Conservation (phyloP, 805 yeast genomes). For the Candida railenensis region DNA sequence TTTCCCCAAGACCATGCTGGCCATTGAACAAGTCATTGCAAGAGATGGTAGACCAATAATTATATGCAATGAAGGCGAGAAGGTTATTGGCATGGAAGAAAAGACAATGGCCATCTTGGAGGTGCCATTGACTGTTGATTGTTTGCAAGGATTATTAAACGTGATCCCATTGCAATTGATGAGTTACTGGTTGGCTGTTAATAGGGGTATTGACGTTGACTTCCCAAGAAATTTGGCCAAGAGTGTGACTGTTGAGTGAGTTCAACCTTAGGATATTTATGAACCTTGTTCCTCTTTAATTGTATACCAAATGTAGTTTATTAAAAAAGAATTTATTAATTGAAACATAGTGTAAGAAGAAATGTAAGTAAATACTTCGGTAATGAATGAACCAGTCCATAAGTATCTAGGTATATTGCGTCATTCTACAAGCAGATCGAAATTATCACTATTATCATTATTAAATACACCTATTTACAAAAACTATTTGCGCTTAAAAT, state of each 20-base stretch:
- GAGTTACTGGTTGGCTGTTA: slow-evolving; percentile 95
- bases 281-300: not conserved
- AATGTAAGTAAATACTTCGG: too few species aligned
- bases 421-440: too few species aligned
- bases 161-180: slow-evolving; percentile 93
- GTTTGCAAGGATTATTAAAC: slow-evolving; percentile 93
- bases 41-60: slow-evolving; percentile 97
- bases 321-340: too few species aligned
- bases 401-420: not conserved
- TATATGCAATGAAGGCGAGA: slow-evolving; percentile 81
- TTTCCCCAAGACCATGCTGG: slow-evolving; percentile 93
- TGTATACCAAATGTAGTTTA: not conserved
- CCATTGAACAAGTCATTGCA: slow-evolving; percentile 94
- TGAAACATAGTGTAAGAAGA: too few species aligned
- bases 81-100: slow-evolving; percentile 50
- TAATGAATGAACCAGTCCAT: not conserved
- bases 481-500: slow-evolving; percentile 59
- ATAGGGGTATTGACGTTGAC: slow-evolving; percentile 94
- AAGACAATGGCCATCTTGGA: slow-evolving; percentile 71
- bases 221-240: slow-evolving; percentile 99
- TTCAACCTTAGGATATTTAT: not conserved
- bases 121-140: slow-evolving; percentile 94
- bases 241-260: slow-evolving; percentile 92
- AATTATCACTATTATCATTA: too few species aligned
- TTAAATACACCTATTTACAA: not conserved